Percentiles rank a stretch among this genome's conserved stretches.
Conservation (phyloP, 345 rosid genomes). For the Arabidopsis arenosa region DNA sequence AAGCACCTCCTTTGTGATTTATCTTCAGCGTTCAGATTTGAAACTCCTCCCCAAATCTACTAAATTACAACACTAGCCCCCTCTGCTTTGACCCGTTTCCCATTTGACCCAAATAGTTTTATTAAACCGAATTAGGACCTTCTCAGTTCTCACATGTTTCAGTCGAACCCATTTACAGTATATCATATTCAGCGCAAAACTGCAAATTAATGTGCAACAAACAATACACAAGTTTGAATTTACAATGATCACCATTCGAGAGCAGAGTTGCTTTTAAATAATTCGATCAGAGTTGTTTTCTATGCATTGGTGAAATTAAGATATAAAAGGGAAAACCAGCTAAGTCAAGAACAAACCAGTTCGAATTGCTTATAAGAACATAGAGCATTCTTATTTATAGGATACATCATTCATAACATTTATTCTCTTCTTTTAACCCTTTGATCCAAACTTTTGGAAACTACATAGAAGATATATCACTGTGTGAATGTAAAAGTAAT, state of each 20-base stretch:
- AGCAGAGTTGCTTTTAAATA: no score
- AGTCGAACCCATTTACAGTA: not conserved
- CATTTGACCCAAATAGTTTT: slow-evolving; percentile 11
- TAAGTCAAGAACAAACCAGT: slow-evolving; percentile 8
- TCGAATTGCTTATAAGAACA: not conserved
- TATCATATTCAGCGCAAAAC: no score
- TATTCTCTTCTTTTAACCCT: slow-evolving; percentile 6
- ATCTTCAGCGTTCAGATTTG: slow-evolving; percentile 40
- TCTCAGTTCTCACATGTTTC: not conserved
- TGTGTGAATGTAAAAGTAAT: slow-evolving; percentile 16
- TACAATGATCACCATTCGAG: not conserved
- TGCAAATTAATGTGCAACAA: not conserved
- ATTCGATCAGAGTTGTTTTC: not conserved
- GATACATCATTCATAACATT: slow-evolving; percentile 12
- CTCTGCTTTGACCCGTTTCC: not conserved
- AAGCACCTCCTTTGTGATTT: slow-evolving; percentile 20
- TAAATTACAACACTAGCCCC: slow-evolving; percentile 19
- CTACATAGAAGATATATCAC: not conserved
- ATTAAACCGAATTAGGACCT: not conserved
- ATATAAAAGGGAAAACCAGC: not conserved
- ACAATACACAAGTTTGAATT: not conserved
- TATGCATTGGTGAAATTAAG: not conserved
- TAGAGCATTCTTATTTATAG: slow-evolving; percentile 22
- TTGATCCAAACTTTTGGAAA: not conserved
- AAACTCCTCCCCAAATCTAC: slow-evolving; percentile 23